Evolutionary conservation across 495 filamentous ascomycete genomes (phyloP).

Genomic region (Neurospora sublineolata): DNA sequence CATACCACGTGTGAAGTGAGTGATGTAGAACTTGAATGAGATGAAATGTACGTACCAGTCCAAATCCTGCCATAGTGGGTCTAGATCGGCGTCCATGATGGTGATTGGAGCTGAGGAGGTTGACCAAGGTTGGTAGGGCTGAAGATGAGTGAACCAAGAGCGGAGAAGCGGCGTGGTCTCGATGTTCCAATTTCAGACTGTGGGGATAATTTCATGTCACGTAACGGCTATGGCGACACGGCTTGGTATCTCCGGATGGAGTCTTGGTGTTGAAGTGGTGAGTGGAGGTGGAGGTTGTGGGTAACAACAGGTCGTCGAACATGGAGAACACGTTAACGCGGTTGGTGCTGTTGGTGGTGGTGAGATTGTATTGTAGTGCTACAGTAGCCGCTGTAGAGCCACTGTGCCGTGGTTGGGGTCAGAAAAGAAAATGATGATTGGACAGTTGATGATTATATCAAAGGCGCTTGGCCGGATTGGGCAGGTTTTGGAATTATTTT

Average conservation of each 20-base stretch:
- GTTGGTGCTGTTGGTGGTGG: not conserved
- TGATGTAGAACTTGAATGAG: not conserved
- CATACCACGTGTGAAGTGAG: not conserved
- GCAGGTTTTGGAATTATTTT: conserved; percentile 5
- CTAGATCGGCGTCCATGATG: conserved; percentile 40
- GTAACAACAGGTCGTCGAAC: not conserved
- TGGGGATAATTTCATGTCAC: not conserved
- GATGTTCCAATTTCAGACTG: not conserved
- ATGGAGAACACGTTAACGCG: not conserved
- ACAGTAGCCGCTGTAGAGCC: not conserved
- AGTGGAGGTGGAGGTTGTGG: not conserved
- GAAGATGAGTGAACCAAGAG: not conserved
- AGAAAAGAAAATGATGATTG: not conserved
- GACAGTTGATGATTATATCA: not conserved
- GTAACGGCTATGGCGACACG: not conserved
- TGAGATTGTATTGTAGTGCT: not conserved
- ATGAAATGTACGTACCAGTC: conserved; percentile 38
- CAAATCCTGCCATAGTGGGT: conserved; percentile 60
- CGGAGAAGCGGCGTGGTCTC: not conserved
- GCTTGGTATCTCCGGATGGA: not conserved
- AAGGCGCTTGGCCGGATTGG: conserved; percentile 3
- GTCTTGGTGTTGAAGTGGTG: not conserved
- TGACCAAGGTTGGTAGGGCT: not conserved
- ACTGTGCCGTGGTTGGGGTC: not conserved
- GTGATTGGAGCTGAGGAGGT: conserved; percentile 19